Evolutionary conservation across 768 basidiomycete species (phyloP), one percentile per base, ranked within the genome.

Genomic region (Rhodotorula graminis): DNA sequence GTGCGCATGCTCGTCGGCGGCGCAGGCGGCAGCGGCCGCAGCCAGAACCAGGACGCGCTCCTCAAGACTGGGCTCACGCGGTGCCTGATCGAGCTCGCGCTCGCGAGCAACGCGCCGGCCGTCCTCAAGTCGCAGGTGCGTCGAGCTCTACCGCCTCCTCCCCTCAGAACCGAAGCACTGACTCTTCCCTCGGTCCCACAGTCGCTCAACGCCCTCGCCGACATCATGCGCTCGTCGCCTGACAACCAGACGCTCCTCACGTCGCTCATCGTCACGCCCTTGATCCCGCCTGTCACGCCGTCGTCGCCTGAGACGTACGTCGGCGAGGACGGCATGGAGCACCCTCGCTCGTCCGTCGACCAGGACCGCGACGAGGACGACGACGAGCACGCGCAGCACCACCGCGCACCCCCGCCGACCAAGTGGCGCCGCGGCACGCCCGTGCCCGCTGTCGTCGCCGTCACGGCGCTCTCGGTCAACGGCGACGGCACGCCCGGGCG

Each of bases 41-140:
- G 67, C 23, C 67, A 47, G 61, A 84, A 83, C 72, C 83, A 83
- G 76, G 69, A 77, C 42, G 76, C 75, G 19, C 50, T 76, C 21
- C 59, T 77, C 31, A 44, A 63, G 50, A 64, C 60, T 2, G 83
- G 83, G 12, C 77, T 84, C 63, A 83, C 89, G 0, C 86, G 93
- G 64, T 91, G 90, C 80, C 85, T 98, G 40, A 80, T 93, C 25
- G 95, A 99, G 80, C 83, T 94, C 10, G 90, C 90, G 2, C 84
- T 98, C 44, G 89, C 94, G 16, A 94, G 92, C n/a, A 98, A 98
- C 81, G 90, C 91, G 6, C 95, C 96, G 0, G 89, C 91, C 7
- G 75, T 84, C 12, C 82, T 98, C 60, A 98, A 99, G 83, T 89
- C 89, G 9, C 91, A 93, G 85, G 91, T 90, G 37, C 37, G 37